Conservation (phyloP, 306 rosid genomes). For the Sphenostylis stenocarpa region DNA sequence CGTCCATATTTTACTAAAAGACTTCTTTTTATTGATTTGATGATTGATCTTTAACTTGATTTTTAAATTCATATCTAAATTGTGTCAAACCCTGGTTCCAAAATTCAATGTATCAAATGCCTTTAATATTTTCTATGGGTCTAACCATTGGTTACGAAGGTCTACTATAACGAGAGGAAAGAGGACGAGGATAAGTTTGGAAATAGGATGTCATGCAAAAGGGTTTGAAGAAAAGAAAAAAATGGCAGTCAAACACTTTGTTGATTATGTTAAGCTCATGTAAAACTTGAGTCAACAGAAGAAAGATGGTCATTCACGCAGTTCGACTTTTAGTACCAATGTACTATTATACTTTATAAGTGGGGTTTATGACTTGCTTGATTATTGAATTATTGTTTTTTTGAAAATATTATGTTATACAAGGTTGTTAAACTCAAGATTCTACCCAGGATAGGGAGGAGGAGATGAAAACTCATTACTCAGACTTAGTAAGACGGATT, state of each 20-base stretch:
- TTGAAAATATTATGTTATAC: neutral
- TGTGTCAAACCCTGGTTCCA: neutral
- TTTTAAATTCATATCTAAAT: neutral
- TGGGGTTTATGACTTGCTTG: neutral
- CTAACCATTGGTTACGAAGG: neutral
- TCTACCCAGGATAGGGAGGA: no score
- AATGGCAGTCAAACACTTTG: no score
- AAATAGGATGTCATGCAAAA: no score
- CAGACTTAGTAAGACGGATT: no score
- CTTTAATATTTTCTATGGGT: neutral
- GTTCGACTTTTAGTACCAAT: neutral
- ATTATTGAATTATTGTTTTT: neutral
- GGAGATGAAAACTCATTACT: no score
- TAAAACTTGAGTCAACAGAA: no score
- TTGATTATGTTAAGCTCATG: no score
- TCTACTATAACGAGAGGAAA: neutral
- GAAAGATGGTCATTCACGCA: no score
- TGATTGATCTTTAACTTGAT: neutral
- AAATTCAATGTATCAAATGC: constrained; percentile 15
- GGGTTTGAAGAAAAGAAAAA: no score
- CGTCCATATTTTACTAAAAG: neutral
- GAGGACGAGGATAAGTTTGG: neutral
- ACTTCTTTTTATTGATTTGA: neutral
- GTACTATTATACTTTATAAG: neutral
- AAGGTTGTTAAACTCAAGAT: no score